Evolutionary conservation across 139 green algal genomes (phyloP), one percentile per base, ranked within the genome.

Genomic region (Pleodorina starrii): DNA sequence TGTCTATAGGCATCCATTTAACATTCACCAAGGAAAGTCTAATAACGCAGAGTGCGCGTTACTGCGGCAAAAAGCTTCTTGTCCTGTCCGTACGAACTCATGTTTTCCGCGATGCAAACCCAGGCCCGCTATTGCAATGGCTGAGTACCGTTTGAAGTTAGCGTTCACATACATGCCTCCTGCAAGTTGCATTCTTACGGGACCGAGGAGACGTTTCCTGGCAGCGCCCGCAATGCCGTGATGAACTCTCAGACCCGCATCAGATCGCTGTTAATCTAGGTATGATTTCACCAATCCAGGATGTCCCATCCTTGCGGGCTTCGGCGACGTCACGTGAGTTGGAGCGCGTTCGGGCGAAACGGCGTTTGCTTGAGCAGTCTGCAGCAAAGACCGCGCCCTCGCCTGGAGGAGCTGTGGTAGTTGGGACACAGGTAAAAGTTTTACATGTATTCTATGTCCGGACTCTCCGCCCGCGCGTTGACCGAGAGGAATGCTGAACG

Each of bases 241-340:
- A 80, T 51, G 72, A 42, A 42, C 3, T 54, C 43, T 59, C 72
- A 51, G 14, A 21, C 4, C 5, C 35, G 21, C 16, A 59, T 35
- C 40, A 14, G 40, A 57, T 40, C 25, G 3, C 32, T 80, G 72
- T 14, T n/a, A n/a, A n/a, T 80, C 35, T 59, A 80, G 72, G 27
- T 40, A 80, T 80, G 72, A 12, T 80, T 48, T 80, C 72, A 10
- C 38, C 72, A 54, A 42, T 7, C 12, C 72, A 80, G 19, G 72
- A 80, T 59, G 72, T 36, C 9, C 72, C 72, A 36, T 16, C 40
- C 4, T 57, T 80, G 23, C 25, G 72, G 72, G 46, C 38, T 1
- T 82, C 74, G 44, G 74, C 74, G 17, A 82, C 42, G 32, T 16
- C 74, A 82, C 74, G 74, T 43, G 74, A 82, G 74, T 44, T 82